phyloP scores from a whole-genome alignment of 164 flowering plant genomes.

The Tetracentron sinense region DNA sequence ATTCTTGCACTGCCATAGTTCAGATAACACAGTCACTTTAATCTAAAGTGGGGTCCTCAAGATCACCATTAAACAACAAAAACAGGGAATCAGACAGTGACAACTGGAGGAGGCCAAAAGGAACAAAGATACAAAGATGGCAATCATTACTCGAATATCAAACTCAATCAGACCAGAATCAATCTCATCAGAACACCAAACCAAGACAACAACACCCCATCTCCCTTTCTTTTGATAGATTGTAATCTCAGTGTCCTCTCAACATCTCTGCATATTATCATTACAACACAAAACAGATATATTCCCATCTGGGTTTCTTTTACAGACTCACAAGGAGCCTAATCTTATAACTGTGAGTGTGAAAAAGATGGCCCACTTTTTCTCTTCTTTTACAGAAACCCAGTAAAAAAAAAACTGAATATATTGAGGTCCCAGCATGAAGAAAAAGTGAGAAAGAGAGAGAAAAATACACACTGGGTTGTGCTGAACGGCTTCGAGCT shows the following conservation, averaged over 20 bases:
- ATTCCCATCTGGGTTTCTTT: conserved; percentile 1
- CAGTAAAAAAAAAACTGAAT: conserved; percentile 13
- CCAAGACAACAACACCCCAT: background rate
- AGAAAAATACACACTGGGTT: background rate
- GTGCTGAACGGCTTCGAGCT: conserved; percentile 23
- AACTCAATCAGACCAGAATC: conserved; percentile 29
- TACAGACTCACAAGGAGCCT: conserved; percentile 26
- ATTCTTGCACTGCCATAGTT: conserved; percentile 6
- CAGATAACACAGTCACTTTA: conserved; percentile 19
- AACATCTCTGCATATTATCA: conserved; percentile 20
- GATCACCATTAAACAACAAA: conserved; percentile 14
- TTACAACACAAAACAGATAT: conserved; percentile 1
- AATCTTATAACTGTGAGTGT: conserved; percentile 40
- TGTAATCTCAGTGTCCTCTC: conserved; percentile 27
- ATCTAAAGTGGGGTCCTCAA: conserved; percentile 18
- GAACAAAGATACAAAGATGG: conserved; percentile 43
- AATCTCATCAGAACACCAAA: conserved; percentile 25
- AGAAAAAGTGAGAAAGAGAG: conserved; percentile 13
- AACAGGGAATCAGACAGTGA: conserved; percentile 28
- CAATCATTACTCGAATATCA: conserved; percentile 43
- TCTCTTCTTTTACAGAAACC: conserved; percentile 19
- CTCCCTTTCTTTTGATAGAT: background rate
- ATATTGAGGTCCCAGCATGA: conserved; percentile 8
- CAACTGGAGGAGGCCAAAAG: conserved; percentile 40
- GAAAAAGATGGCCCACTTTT: conserved; percentile 41